These are phyloP conservation scores for Colletotrichum euphorbiae DNA, from an alignment of 2,329 filamentous ascomycete species.

Conservation along the genomic window DNA sequence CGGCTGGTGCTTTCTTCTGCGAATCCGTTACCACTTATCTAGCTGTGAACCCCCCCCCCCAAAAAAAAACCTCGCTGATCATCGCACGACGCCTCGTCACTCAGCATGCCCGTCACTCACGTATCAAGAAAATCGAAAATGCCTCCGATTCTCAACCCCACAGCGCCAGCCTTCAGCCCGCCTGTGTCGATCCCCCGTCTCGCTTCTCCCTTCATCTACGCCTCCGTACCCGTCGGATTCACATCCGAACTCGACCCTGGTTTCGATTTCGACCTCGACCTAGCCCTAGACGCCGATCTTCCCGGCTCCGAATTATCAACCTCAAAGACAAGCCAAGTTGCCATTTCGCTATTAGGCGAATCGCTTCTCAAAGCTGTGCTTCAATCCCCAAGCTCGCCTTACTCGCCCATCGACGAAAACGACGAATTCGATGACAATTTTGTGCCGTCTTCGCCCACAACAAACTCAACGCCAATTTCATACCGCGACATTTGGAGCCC, in stretches of 20 bases:
- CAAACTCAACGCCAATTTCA: background rate
- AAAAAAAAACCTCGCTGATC: background rate
- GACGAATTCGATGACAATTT: background rate
- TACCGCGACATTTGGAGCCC: slow-evolving; percentile 9
- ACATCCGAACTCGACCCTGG: background rate
- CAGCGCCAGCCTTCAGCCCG: slow-evolving; percentile 17
- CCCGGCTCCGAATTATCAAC: background rate
- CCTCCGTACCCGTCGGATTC: background rate
- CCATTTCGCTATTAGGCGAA: slow-evolving; percentile 14
- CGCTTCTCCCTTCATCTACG: slow-evolving; percentile 3
- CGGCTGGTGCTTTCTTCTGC: background rate
- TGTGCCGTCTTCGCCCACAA: background rate
- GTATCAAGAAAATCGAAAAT: background rate
- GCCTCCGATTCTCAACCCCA: slow-evolving; percentile 10
- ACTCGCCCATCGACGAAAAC: background rate
- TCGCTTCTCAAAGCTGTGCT: slow-evolving; percentile 12
- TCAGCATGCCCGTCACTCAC: background rate
- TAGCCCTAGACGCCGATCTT: slow-evolving; percentile 7
- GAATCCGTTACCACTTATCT: background rate
- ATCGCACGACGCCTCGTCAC: background rate
- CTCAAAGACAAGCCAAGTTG: slow-evolving; percentile 1
- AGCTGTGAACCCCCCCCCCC: background rate
- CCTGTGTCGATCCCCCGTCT: slow-evolving; percentile 12
- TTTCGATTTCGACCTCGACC: background rate
- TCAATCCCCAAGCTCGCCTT: background rate